Conservation (phyloP, 2,329 filamentous ascomycete genomes). For the Pestalotiopsis sp. region DNA sequence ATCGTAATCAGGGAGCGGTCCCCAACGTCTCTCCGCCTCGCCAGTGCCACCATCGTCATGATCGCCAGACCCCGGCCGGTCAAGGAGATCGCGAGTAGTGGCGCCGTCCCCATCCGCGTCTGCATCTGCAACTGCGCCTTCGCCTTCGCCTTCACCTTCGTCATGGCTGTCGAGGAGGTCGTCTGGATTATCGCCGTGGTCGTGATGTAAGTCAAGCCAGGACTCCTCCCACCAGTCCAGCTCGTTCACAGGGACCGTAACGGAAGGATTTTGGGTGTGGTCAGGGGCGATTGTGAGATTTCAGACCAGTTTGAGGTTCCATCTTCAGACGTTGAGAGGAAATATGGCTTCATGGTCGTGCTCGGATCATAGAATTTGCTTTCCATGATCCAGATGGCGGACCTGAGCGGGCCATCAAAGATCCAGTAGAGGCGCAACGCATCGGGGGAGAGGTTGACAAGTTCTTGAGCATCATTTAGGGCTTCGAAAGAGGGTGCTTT, state of each 20-base stretch:
- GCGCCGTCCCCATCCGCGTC: neutral
- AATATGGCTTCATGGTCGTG: neutral
- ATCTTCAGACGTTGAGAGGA: neutral
- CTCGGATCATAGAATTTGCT: neutral
- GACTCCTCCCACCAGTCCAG: neutral
- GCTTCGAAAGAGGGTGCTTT: neutral
- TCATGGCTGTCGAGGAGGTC: too few relatives aligned
- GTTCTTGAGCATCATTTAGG: neutral
- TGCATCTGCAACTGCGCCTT: neutral
- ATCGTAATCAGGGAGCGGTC: neutral
- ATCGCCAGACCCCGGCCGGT: too few relatives aligned
- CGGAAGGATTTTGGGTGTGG: neutral
- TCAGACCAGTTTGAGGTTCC: neutral
- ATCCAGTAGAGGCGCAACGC: neutral
- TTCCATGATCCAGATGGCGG: neutral
- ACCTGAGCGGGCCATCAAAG: neutral
- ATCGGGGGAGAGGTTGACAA: neutral
- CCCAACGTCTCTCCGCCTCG: neutral
- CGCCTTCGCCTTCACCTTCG: too few relatives aligned
- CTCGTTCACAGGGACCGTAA: neutral
- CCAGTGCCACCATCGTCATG: too few relatives aligned
- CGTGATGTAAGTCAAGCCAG: neutral
- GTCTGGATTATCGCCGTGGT: too few relatives aligned
- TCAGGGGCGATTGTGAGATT: neutral
- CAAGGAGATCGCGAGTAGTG: neutral